phyloP scores from a whole-genome alignment of 1,284 basidiomycete species.

The Anthracocystis panici-leucophaei region DNA sequence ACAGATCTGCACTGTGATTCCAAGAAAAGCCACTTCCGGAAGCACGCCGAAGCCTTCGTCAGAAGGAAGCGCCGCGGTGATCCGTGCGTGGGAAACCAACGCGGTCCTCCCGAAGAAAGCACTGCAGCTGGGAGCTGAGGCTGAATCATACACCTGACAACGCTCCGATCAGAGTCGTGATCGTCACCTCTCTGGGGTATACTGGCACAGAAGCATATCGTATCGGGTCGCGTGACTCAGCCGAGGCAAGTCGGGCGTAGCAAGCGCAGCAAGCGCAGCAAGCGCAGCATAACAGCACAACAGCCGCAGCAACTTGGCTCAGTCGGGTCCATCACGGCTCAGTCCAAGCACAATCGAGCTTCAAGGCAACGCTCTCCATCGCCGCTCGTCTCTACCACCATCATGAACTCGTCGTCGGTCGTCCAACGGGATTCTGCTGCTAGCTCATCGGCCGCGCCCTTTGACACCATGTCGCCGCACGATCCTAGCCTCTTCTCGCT shows the following conservation, averaged over 20 bases:
- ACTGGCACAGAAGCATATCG: background rate
- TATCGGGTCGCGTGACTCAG: slow-evolving; percentile 2
- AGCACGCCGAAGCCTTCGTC: background rate
- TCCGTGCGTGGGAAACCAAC: slow-evolving; percentile 5
- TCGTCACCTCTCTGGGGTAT: background rate
- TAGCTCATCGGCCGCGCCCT: slow-evolving; percentile 1
- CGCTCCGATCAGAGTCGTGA: background rate
- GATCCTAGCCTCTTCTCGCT: slow-evolving; percentile 33
- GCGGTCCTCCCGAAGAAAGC: slow-evolving; percentile 4
- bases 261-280: background rate
- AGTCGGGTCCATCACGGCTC: background rate
- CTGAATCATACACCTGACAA: slow-evolving; percentile 7
- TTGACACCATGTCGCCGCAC: slow-evolving; percentile 21
- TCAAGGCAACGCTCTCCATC: too few relatives aligned
- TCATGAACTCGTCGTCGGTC: slow-evolving; percentile 12
- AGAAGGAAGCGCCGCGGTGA: background rate
- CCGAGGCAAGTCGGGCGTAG: background rate
- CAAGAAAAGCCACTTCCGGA: background rate
- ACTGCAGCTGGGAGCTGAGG: background rate
- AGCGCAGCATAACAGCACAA: too few relatives aligned
- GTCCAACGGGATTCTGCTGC: background rate
- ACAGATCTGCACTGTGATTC: background rate
- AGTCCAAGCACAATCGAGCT: too few relatives aligned
- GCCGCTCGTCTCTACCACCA: slow-evolving; percentile 1
- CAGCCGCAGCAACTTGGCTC: background rate